A percentile compares a stretch with the other conserved stretches of the same genome.
Conservation (phyloP, 495 filamentous ascomycete species). For the Talaromyces borbonicus region DNA sequence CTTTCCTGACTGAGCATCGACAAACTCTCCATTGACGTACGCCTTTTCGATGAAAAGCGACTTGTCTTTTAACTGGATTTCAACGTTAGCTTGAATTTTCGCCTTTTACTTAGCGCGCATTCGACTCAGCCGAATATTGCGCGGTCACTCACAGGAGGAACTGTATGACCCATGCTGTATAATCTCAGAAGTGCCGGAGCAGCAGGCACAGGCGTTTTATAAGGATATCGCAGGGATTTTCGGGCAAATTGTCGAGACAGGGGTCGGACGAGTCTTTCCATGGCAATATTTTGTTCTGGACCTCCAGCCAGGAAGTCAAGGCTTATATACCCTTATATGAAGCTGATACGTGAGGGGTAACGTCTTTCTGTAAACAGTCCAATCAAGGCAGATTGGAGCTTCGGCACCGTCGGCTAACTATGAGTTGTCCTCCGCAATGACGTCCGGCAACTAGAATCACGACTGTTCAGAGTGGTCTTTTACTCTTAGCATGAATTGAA, state of each 20-base stretch:
- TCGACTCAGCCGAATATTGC: not conserved
- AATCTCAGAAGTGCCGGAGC: slow-evolving; percentile 23
- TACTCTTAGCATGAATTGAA: too few relatives aligned
- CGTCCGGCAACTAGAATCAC: too few relatives aligned
- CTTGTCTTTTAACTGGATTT: slow-evolving; percentile 75
- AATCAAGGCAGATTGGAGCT: not conserved
- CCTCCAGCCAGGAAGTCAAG: not conserved
- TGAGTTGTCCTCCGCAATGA: too few relatives aligned
- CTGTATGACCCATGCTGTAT: slow-evolving; percentile 32
- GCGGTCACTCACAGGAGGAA: slow-evolving; percentile 26
- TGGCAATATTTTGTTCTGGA: slow-evolving; percentile 9
- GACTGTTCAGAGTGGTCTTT: too few relatives aligned
- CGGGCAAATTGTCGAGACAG: slow-evolving; percentile 29
- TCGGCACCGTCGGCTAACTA: not conserved
- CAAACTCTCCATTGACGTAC: slow-evolving; percentile 83
- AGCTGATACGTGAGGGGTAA: slow-evolving; percentile 1
- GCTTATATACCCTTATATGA: not conserved
- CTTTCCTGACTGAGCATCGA: slow-evolving; percentile 61
- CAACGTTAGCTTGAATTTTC: too few relatives aligned
- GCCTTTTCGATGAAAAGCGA: slow-evolving; percentile 73
- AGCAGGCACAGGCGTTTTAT: slow-evolving; percentile 22
- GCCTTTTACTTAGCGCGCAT: not conserved
- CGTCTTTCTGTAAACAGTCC: not conserved
- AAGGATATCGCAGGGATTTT: slow-evolving; percentile 30
- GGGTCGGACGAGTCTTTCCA: slow-evolving; percentile 33